Evolutionary conservation across 306 rosid species (phyloP), one percentile per base, ranked within the genome.

Genomic region (Quercus ilex): DNA sequence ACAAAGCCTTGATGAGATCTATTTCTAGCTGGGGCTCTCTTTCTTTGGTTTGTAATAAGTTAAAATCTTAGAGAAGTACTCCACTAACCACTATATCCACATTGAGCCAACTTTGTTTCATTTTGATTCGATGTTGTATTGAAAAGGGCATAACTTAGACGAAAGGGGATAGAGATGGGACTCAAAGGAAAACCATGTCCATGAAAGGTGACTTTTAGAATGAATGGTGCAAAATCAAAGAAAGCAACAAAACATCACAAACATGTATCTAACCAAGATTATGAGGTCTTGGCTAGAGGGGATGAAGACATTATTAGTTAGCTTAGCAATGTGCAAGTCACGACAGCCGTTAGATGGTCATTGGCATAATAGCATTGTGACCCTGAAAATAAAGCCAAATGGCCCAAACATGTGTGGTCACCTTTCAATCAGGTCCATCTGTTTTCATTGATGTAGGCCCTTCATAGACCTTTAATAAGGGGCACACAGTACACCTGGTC

Each of bases 141-240:
- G 69, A 63, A 84, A 76, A 81, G 75, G 75, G 57, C 73, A 33
- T 60, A 35, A 85, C 77, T 49, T 33, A 69, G 23, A 46, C 23
- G 17, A 55, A 63, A 30, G 35, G 80, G 80, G 69, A 71, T 46
- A 71, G 55, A 81, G 90, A 89, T 85, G 90, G 90, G 94, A 91
- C 91, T 76, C 33, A 78, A 75, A 83, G 89, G 79, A 31, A 75
- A 86, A 88, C 84, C 85, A 79, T 67, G 87, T 62, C 98, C 94
- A 88, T 86, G 85, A 73, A 85, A 82, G 77, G 73, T 79, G 41
- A 83, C 96, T 89, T 91, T 92, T 70, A 56, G 70, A 88, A 83
- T 86, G 81, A 74, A 81, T 77, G 98, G 97, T 87, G 72, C 26
- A 75, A 14, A 88, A 87, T 78, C 60, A 88, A 92, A 88, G 97